Evolutionary conservation across 225 moss, liverwort and hornwort genomes (phyloP), one percentile per base, ranked within the genome.

Genomic region (Physcomitrellopsis africana): DNA sequence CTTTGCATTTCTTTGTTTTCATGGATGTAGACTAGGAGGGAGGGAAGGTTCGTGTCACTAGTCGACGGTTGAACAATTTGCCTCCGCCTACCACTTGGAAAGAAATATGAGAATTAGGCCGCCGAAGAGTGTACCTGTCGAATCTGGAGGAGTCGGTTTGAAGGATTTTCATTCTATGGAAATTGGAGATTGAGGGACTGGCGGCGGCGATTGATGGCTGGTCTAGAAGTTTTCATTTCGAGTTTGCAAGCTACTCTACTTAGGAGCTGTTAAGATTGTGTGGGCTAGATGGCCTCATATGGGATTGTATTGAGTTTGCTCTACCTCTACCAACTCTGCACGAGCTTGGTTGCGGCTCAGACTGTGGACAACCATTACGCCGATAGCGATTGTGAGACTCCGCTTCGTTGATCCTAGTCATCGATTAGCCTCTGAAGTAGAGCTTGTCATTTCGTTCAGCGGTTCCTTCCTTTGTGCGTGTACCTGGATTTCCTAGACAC

Each of bases 321-420:
- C 32, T 58, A 29, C 20, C 14, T 78, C 3, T 52, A 49, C 18
- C 51, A 68, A 41, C 32, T 47, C 9, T 37, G 68, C 20, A 27
- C 41, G 29, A 22, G 32, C 69, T 59, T 53, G 65, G 74, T 51
- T 19, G 78, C 43, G 15, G 77, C 77, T 9, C 73, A 68, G 58
- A 42, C 37, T 3, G 72, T 67, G 66, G 77, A 72, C 32, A 82
- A 82, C 59, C 59, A 20, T 24, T 82, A 82, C 78, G 65, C 45
- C 8, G 0, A 17, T 1, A 51, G 74, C 1, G 82, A 82, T 70
- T 47, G 82, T 82, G 70, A 77, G 81, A 1, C 1, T 67, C 62
- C 37, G 5, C 43, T 56, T 55, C 7, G 32, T 37, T 7, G 32
- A 8, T 23, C 9, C 20, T 63, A 24, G 32, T 54, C 14, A 4